Evolutionary conservation across 345 rosid species (phyloP).

Genomic region (Turritis glabra): DNA sequence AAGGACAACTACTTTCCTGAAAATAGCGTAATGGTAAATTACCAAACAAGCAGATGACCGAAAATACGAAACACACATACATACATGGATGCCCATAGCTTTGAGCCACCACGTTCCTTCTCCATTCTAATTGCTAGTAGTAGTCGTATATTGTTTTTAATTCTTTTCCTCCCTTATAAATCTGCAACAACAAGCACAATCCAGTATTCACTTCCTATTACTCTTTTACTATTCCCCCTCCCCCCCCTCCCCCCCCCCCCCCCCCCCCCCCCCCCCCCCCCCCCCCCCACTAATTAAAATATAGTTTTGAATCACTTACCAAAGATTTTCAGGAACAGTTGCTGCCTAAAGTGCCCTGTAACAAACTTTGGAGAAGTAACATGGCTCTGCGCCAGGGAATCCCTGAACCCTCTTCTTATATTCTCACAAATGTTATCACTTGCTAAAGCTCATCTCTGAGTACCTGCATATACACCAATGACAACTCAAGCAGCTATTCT

Average conservation of each 20-base stretch:
- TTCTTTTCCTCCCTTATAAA: conserved; percentile 18
- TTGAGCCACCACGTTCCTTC: conserved; percentile 7
- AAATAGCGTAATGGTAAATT: neutral
- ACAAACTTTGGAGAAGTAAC: conserved; percentile 22
- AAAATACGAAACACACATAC: neutral
- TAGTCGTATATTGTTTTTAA: neutral
- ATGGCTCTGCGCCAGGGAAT: neutral
- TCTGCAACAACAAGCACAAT: conserved; percentile 19
- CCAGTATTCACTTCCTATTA: neutral
- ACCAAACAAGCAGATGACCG: conserved; percentile 13
- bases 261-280: too few species aligned
- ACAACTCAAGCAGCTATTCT: conserved; percentile 1
- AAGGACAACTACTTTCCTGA: conserved; percentile 13
- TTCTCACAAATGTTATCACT: conserved; percentile 18
- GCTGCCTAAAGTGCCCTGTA: conserved; percentile 15
- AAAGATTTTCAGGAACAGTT: conserved; percentile 27
- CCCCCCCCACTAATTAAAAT: neutral
- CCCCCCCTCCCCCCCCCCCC: too few species aligned
- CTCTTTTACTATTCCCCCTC: conserved; percentile 1
- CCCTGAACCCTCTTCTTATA: conserved; percentile 4
- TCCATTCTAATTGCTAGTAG: conserved; percentile 12
- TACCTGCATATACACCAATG: conserved; percentile 34
- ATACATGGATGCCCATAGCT: neutral
- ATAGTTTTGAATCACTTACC: conserved; percentile 24
- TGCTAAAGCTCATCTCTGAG: conserved; percentile 39